Conservation (phyloP, 2,329 filamentous ascomycete genomes). For the Botrytis fragariae region DNA sequence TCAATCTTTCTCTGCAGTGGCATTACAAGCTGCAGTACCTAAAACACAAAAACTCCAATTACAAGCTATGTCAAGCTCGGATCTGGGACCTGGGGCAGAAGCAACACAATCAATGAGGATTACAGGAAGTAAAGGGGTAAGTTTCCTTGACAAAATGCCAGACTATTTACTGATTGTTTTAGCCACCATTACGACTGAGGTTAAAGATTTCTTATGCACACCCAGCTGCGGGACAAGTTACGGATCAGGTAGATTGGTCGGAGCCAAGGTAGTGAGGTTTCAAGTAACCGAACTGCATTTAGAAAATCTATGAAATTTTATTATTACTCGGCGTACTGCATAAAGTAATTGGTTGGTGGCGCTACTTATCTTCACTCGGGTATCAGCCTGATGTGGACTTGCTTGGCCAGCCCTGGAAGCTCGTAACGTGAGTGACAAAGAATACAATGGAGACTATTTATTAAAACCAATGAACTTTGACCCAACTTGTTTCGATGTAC, state of each 20-base stretch:
- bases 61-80: constrained; percentile 79
- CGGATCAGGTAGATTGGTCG: constrained; percentile 96
- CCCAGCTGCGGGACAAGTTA: constrained; percentile 65
- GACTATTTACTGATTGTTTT: constrained; percentile 26
- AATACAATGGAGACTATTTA: not conserved
- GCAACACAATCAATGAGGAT: constrained; percentile 91
- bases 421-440: not conserved
- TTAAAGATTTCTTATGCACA: constrained; percentile 80
- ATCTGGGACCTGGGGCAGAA: constrained; percentile 73
- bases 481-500: not conserved
- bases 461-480: not conserved
- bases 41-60: constrained; percentile 94
- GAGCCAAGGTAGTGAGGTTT: constrained; percentile 56
- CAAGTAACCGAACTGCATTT: not conserved
- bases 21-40: constrained; percentile 89
- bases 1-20: constrained; percentile 67
- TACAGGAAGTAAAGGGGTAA: constrained; percentile 80
- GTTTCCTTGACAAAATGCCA: constrained; percentile 42
- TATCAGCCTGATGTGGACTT: not conserved
- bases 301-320: constrained; percentile 13
- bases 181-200: constrained; percentile 79
- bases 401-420: not conserved
- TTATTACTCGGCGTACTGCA: constrained; percentile 6
- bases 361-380: not conserved
- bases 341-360: not conserved